Conservation (phyloP, 495 filamentous ascomycete genomes). For the Xylaria flabelliformis region DNA sequence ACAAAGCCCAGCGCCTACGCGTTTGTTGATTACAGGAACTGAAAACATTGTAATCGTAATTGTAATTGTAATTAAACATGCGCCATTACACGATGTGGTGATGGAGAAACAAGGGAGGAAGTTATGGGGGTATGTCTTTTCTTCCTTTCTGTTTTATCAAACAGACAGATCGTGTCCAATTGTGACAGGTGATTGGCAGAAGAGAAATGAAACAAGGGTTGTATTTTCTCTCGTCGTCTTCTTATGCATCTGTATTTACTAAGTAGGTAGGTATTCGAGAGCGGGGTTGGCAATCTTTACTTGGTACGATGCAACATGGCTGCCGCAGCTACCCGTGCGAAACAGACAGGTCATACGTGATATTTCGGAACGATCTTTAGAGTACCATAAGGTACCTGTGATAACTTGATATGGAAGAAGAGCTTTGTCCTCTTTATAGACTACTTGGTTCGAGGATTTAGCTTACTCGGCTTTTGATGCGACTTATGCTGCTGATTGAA, state of each 20-base stretch:
- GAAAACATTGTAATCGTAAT: too few relatives aligned
- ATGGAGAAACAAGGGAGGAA: neutral
- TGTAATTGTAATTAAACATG: neutral
- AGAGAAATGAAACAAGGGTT: neutral
- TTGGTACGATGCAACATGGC: neutral
- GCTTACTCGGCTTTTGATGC: neutral
- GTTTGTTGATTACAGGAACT: neutral
- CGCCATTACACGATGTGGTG: neutral
- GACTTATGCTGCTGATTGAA: neutral
- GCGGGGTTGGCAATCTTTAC: neutral
- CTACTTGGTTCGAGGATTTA: neutral
- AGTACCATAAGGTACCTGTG: too few relatives aligned
- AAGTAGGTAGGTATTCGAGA: too few relatives aligned
- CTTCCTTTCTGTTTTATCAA: neutral
- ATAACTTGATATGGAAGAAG: neutral
- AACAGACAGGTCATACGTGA: neutral
- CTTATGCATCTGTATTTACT: neutral
- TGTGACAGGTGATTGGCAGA: neutral
- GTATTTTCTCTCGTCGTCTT: neutral
- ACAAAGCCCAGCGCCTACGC: neutral
- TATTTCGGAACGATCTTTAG: neutral
- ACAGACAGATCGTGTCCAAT: neutral
- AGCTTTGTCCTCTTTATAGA: neutral
- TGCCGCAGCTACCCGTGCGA: neutral
- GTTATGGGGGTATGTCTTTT: neutral